Evolutionary conservation across 208 protist species (phyloP).

Genomic region (Leishmania lainsoni): DNA sequence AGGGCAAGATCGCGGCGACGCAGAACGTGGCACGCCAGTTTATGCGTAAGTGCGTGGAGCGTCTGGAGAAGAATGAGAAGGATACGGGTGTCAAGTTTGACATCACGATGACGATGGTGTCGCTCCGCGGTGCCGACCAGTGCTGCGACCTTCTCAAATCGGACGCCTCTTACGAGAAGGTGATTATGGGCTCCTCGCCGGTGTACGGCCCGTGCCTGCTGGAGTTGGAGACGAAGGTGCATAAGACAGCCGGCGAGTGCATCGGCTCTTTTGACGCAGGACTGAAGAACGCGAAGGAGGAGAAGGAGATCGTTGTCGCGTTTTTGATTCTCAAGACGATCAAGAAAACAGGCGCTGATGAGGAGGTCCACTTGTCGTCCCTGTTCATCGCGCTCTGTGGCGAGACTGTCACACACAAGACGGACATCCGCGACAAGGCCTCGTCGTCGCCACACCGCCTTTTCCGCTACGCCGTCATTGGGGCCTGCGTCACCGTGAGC

Average conservation of each 20-base stretch:
- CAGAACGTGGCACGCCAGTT: constrained; percentile 45
- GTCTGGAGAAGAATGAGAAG: constrained; percentile 58
- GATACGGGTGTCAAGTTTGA: constrained; percentile 58
- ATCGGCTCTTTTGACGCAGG: constrained; percentile 48
- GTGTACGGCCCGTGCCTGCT: constrained; percentile 79
- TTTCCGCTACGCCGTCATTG: constrained; percentile 78
- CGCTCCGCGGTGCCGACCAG: constrained; percentile 52
- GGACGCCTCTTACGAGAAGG: constrained; percentile 38
- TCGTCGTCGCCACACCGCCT: constrained; percentile 55
- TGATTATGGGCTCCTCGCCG: constrained; percentile 65
- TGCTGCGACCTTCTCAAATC: constrained; percentile 64
- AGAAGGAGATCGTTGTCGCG: constrained; percentile 56
- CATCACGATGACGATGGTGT: constrained; percentile 63
- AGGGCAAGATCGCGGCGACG: constrained; percentile 38
- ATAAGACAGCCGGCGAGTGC: constrained; percentile 42
- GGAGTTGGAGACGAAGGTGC: constrained; percentile 49
- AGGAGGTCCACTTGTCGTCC: constrained; percentile 75
- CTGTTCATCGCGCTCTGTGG: constrained; percentile 62
- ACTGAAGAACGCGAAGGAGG: constrained; percentile 44
- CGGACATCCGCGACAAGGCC: constrained; percentile 67
- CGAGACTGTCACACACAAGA: constrained; percentile 49
- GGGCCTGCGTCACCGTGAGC: constrained; percentile 63
- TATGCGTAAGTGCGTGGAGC: constrained; percentile 50
- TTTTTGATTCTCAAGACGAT: constrained; percentile 80
- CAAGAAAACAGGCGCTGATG: constrained; percentile 52